Base-by-base conservation (phyloP, 2,329 filamentous ascomycete species). In the Ophiostoma ulmi region DNA sequence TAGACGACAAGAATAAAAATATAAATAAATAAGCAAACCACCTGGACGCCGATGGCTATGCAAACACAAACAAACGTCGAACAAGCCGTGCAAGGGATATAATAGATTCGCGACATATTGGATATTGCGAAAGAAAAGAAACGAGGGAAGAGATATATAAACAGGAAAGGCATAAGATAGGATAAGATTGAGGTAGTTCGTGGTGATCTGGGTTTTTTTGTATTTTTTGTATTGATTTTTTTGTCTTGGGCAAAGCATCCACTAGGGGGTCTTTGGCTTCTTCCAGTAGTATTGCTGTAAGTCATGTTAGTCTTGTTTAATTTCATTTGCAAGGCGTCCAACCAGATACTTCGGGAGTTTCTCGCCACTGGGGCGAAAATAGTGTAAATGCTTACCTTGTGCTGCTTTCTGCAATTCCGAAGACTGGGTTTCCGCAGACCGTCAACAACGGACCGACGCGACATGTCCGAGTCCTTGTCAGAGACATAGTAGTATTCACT, bases 401-500 rank as follows among this genome's bases (percentile, higher is more conserved):
- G 95, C 78, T 95, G 92, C 82, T 97, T 98, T 77, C 95, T 87
- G 78, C 95, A 97, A 77, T 90, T 90, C 75, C 95, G 86, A 76
- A 99, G 82, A 76, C 93, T 95, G 63, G 94, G 94, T 81, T 97
- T 97, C 70, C 93, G 87, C 78, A 97, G 83, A 69, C 92, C 92
- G 75, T 94, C 90, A 1, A 94, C 92, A 17, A 97, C 93, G 31
- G 93, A 87, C 69, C 91, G 88, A 72, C 94, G 87, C 77, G 90
- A 87, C 73, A 89, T 86, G 77, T 98, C 93, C 2, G 85, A 83
- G 78, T 99, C 95, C 76, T 88, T 85, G 79, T 98, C 94, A 0
- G 94, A 91, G 8, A 97, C 85, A 77, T 99, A 99, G 81, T 98
- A 98, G 79, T 96, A 98, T 79, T 99, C 94, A 83, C 92, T 96